Evolutionary conservation across 1,284 basidiomycete genomes (phyloP).

Genomic region (Ustilago curta): DNA sequence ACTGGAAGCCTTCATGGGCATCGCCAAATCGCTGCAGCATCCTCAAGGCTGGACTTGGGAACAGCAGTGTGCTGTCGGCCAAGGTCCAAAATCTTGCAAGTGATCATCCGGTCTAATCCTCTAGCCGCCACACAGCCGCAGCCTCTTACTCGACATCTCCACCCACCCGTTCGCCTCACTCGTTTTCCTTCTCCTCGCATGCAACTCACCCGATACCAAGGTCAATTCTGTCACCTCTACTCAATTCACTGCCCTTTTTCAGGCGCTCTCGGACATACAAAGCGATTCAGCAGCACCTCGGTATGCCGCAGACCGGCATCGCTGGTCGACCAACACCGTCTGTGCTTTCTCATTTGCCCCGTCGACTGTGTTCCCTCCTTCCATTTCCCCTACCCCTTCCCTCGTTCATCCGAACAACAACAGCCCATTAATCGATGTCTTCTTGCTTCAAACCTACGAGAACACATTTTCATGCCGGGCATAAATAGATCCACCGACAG

Average conservation of each 20-base stretch:
- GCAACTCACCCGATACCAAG: constrained; percentile 16
- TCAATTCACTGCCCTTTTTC: not conserved
- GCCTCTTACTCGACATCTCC: constrained; percentile 1
- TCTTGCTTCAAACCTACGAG: constrained; percentile 34
- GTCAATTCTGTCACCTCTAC: constrained; percentile 13
- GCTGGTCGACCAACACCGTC: not conserved
- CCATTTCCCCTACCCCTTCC: not conserved
- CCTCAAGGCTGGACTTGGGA: constrained; percentile 58
- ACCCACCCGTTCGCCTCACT: not conserved
- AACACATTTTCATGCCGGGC: constrained; percentile 64
- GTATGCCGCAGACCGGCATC: not conserved
- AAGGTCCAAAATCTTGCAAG: constrained; percentile 50
- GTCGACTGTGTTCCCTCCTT: constrained; percentile 4
- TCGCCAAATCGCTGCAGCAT: constrained; percentile 58
- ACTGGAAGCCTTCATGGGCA: constrained; percentile 75
- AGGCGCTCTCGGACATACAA: not conserved
- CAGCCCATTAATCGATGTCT: constrained; percentile 63
- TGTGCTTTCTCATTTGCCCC: not conserved
- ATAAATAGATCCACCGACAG: constrained; percentile 24
- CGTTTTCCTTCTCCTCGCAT: not conserved
- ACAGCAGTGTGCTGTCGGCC: constrained; percentile 58
- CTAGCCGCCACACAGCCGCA: constrained; percentile 3
- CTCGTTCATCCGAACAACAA: not conserved
- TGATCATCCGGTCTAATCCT: constrained; percentile 10
- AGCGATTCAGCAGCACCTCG: not conserved